Evolutionary conservation across 345 rosid genomes (phyloP), one percentile per base, ranked within the genome.

Genomic region (Erucastrum elatum): DNA sequence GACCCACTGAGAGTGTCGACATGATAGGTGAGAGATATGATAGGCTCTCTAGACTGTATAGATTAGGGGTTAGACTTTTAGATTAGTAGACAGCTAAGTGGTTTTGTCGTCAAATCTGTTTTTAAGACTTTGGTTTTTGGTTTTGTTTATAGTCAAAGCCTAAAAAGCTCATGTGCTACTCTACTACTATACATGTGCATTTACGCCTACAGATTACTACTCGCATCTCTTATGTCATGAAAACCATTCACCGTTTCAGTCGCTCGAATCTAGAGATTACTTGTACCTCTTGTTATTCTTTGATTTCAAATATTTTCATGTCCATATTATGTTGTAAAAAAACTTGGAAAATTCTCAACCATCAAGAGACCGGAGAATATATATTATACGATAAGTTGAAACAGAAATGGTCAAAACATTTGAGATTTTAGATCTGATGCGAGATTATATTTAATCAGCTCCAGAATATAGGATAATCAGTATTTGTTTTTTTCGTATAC

Each of bases 91-190:
- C 16, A 70, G 46, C 75, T 71, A 72, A 72, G 41, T 74, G 1
- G 70, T 61, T 68, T 62, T 74, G 78, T 79, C 71, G 82, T 79
- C 82, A 79, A 79, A 79, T 35, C 66, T 6, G 17, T 35, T 79
- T 63, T 74, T 27, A 33, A 8, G 64, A 46, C 72, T 66, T 79
- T 46, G 56, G 64, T 71, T 72, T 66, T 58, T 30, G 53, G 62
- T 66, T 78, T 64, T 49, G 6, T 4, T 17, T 64, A 61, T 79
- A 66, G 82, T 79, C 82, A 79, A 79, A 79, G 27, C 78, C 79
- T 79, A 79, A 37, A 37, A 77, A 12, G 61, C 71, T 79, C 82
- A 79, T 68, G 75, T 71, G 78, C 78, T 79, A 63, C 78, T 74
- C 82, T 79, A 60, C 68, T 16, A 8, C 62, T 12, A 39, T 44